These are phyloP conservation scores for Blastobotrys attinorum DNA, from an alignment of 805 yeast genomes.

Conservation along the genomic window DNA sequence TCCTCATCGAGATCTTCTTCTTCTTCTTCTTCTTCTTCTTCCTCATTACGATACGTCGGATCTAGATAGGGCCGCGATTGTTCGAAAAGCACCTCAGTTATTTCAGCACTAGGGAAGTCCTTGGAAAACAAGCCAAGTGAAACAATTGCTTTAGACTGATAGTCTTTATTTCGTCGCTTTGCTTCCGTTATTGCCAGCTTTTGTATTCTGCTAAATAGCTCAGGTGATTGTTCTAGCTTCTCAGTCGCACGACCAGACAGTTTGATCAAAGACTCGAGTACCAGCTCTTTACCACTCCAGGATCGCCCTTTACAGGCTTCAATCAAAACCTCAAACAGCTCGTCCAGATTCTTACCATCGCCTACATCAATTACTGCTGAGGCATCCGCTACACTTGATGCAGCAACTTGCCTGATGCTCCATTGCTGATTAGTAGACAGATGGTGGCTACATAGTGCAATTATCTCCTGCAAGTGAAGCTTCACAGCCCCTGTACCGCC, in stretches of 20 bases:
- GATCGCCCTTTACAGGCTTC: conserved; percentile 67
- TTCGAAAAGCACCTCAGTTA: conserved; percentile 31
- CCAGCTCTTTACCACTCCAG: conserved; percentile 80
- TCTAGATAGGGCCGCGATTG: conserved; percentile 29
- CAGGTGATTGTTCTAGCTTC: conserved; percentile 25
- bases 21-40: conserved; percentile 30
- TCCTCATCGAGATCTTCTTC: conserved; percentile 32
- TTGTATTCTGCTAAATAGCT: conserved; percentile 33
- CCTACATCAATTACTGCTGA: conserved; percentile 6
- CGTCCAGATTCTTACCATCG: conserved; percentile 13
- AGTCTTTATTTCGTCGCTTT: conserved; percentile 54
- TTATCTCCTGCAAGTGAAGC: conserved; percentile 63
- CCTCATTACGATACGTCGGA: conserved; percentile 35
- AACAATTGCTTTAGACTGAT: conserved; percentile 49
- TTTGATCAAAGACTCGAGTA: conserved; percentile 62
- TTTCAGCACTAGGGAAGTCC: conserved; percentile 27
- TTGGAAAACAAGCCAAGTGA: conserved; percentile 45
- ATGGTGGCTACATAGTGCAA: conserved; percentile 40
- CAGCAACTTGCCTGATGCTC: conserved; percentile 60
- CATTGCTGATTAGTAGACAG: conserved; percentile 49
- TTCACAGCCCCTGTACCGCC: conserved; percentile 66
- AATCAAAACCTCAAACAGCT: conserved; percentile 46
- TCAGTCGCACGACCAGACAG: conserved; percentile 41
- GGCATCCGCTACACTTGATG: conserved; percentile 32
- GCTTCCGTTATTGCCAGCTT: conserved; percentile 51